Evolutionary conservation across 2,329 filamentous ascomycete genomes (phyloP).

Genomic region (Mollisia scopiformis): DNA sequence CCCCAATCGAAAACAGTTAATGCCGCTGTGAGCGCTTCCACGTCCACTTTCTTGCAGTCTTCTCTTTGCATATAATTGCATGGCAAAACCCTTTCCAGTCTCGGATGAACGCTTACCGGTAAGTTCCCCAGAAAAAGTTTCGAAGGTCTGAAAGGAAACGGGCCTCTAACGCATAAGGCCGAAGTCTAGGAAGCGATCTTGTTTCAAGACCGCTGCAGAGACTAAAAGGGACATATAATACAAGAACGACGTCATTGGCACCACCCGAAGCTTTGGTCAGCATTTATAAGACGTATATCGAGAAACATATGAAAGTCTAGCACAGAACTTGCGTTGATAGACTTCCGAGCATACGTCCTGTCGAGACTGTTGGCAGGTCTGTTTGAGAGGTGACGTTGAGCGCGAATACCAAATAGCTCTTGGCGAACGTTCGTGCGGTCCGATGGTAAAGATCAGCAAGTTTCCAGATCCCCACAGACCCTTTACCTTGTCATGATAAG

Average conservation of each 20-base stretch:
- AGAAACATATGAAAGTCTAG: neutral
- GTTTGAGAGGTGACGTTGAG: neutral
- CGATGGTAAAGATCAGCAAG: conserved; percentile 9
- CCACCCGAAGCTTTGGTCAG: neutral
- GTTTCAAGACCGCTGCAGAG: conserved; percentile 9
- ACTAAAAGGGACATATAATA: neutral
- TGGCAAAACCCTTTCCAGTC: neutral
- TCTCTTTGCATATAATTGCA: too few relatives aligned
- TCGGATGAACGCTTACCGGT: conserved; percentile 25
- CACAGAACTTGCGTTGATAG: neutral
- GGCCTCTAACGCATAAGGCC: conserved; percentile 20
- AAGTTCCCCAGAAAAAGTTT: neutral
- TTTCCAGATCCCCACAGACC: conserved; percentile 10
- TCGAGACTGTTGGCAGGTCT: neutral
- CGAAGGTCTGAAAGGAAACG: conserved; percentile 4
- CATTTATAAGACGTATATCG: neutral
- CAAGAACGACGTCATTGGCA: neutral
- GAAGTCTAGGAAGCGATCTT: conserved; percentile 11
- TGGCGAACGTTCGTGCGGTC: conserved; percentile 4
- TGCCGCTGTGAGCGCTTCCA: too few relatives aligned
- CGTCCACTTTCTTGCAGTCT: too few relatives aligned
- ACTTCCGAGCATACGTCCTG: neutral
- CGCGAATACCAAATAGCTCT: neutral
- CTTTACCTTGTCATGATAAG: conserved; percentile 7
- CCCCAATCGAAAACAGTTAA: too few relatives aligned